Conservation (phyloP, 441 rosid species). For the Gossypium trilobum region DNA sequence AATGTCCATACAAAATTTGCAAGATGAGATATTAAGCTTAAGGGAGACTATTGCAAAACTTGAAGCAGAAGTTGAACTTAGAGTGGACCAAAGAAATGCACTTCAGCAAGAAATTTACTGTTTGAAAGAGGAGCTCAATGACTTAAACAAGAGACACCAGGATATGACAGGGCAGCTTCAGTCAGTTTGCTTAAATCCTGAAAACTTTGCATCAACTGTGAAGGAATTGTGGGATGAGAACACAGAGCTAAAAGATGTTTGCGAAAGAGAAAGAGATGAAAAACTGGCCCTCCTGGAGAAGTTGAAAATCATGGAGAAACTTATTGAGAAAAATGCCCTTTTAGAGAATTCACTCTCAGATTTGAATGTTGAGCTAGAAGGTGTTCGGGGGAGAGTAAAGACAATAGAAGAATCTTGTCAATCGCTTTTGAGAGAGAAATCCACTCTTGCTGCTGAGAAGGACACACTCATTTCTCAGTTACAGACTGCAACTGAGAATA, state of each 20-base stretch:
- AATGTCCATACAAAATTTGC: conserved; percentile 55
- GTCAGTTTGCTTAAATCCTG: conserved; percentile 52
- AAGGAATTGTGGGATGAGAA: conserved; percentile 61
- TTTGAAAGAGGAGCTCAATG: conserved; percentile 80
- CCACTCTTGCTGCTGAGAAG: conserved; percentile 54
- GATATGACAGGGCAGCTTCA: conserved; percentile 60
- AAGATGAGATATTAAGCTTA: conserved; percentile 55
- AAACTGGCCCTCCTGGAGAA: conserved; percentile 47
- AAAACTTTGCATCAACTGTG: conserved; percentile 49
- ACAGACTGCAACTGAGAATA: conserved; percentile 41
- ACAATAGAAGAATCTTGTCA: conserved; percentile 53
- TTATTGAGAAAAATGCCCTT: conserved; percentile 54
- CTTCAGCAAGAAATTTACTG: conserved; percentile 93
- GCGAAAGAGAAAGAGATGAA: conserved; percentile 46
- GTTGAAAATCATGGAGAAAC: conserved; percentile 65
- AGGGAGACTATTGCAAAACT: conserved; percentile 65
- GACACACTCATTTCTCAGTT: conserved; percentile 44
- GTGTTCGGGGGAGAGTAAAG: conserved; percentile 52
- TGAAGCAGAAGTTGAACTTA: conserved; percentile 75
- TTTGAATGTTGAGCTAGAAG: conserved; percentile 71
- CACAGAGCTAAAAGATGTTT: conserved; percentile 39
- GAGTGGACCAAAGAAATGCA: conserved; percentile 78
- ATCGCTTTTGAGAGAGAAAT: conserved; percentile 51
- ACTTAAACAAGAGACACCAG: conserved; percentile 51
- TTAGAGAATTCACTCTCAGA: conserved; percentile 77